Evolutionary conservation across 2,329 filamentous ascomycete genomes (phyloP), one percentile per base, ranked within the genome.

Genomic region (Claviceps africana): DNA sequence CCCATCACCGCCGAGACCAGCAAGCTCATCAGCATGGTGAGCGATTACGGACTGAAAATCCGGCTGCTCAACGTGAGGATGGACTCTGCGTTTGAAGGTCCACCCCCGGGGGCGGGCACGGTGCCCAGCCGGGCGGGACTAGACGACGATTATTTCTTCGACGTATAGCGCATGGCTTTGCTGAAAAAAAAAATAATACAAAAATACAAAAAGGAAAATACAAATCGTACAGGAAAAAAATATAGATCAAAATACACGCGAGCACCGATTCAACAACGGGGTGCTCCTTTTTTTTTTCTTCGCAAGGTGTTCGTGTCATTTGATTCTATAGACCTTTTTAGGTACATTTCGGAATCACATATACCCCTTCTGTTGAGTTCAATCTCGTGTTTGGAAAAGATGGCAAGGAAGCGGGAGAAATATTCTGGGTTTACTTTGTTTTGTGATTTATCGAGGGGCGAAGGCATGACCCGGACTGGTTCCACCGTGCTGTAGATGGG

Each of bases 1-100:
- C 93, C 93, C 21, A 96, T 98, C 64, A 98, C 93, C n/a, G 81
- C 89, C 2, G 91, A 97, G 70, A 97, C 93, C 37, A 91, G 85
- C 64, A 94, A 93, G 67, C 72, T 97, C 56, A 84, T 96, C 51
- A 82, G 83, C 52, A 72, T 96, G 60, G 86, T 97, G 54, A 82
- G 83, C 62, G 86, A 94, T 59, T 97, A 95, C 64, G 90, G 93
- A 4, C 72, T 97, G 56, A 95, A 95, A 72, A 94, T 98, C 56
- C 76, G 93, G 42, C 70, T 98, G 63, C 73, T 98, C 60, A 98
- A 97, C 67, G 86, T 98, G 43, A 76, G 88, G 52, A 86, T 90
- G 70, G 88, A 97, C 65, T 86, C 80, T 49, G 75, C 75, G 6
- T 79, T 94, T 64, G 78, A 83, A 46, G 82, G 79, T 25, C 80